These are phyloP conservation scores for Apiotrichum mycotoxinovorans DNA, from an alignment of 1,284 basidiomycete genomes.

Conservation along the genomic window DNA sequence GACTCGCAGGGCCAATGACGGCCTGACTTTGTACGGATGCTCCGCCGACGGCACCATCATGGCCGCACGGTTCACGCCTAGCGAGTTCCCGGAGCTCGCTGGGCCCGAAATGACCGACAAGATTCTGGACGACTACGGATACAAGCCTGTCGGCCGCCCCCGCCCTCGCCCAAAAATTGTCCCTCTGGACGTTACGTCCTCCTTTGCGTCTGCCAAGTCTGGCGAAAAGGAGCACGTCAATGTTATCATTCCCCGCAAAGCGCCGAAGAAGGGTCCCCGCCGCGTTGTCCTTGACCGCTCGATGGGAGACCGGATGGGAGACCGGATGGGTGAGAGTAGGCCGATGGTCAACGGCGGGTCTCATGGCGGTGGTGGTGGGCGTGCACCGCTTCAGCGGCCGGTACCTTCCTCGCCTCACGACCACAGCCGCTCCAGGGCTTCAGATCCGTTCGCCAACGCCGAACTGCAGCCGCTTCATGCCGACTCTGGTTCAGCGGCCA, in stretches of 20 bases:
- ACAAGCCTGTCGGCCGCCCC: constrained; percentile 42
- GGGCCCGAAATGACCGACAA: constrained; percentile 67
- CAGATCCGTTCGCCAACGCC: constrained; percentile 27
- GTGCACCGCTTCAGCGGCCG: constrained; percentile 3
- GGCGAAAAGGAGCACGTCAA: constrained; percentile 20
- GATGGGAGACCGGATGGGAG: constrained; percentile 8
- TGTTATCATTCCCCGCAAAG: constrained; percentile 22
- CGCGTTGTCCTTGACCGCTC: constrained; percentile 12
- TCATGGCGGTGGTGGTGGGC: background rate
- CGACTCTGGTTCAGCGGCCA: constrained; percentile 22
- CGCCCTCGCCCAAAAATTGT: background rate
- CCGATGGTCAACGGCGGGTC: constrained; percentile 1
- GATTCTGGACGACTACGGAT: constrained; percentile 76
- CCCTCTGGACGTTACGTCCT: constrained; percentile 23
- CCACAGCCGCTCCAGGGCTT: constrained; percentile 2
- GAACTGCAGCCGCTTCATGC: constrained; percentile 28
- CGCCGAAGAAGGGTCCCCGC: constrained; percentile 12
- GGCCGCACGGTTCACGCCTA: constrained; percentile 73
- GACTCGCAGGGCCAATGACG: constrained; percentile 76
- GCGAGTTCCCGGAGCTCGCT: constrained; percentile 79
- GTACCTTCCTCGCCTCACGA: background rate
- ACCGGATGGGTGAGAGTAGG: background rate
- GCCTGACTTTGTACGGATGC: constrained; percentile 85
- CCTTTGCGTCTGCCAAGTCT: constrained; percentile 7
- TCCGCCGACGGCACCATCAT: constrained; percentile 93